phyloP scores from a whole-genome alignment of 371 early-diverging fungal species.

The Dentiscutata heterogama region DNA sequence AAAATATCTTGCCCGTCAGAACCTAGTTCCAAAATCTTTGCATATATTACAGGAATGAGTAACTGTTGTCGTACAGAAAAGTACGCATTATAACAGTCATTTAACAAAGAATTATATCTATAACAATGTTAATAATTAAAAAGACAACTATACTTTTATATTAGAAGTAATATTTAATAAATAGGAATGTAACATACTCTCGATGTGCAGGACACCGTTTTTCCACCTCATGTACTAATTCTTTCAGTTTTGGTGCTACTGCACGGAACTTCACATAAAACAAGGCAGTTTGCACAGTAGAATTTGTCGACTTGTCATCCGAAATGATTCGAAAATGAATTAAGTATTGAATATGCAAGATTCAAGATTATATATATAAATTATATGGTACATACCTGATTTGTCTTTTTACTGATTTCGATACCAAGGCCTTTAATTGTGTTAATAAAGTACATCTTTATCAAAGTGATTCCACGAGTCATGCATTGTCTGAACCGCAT shows the following conservation, averaged over 20 bases:
- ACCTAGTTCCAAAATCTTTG: slow-evolving; percentile 68
- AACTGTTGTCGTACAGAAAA: slow-evolving; percentile 76
- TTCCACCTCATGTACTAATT: slow-evolving; percentile 79
- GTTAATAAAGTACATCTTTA: slow-evolving; percentile 87
- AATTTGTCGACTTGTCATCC: slow-evolving; percentile 20
- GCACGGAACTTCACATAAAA: slow-evolving; percentile 85
- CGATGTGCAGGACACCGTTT: slow-evolving; percentile 71
- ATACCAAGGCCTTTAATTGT: slow-evolving; percentile 70
- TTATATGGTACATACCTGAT: slow-evolving; percentile 44
- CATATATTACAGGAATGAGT: slow-evolving; percentile 72
- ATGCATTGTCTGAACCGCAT: slow-evolving; percentile 93
- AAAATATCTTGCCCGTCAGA: slow-evolving; percentile 65
- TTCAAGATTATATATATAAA: slow-evolving; percentile 54
- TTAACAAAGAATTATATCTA: slow-evolving; percentile 75
- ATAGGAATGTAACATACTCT: slow-evolving; percentile 65
- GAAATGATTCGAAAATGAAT: neutral
- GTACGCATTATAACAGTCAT: slow-evolving; percentile 79
- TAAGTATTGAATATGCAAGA: neutral
- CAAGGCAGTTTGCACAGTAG: slow-evolving; percentile 54
- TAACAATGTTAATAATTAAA: neutral
- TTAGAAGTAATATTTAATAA: neutral
- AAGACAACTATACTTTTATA: neutral
- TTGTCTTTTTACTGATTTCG: slow-evolving; percentile 67
- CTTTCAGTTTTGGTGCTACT: slow-evolving; percentile 69
- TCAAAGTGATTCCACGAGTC: slow-evolving; percentile 87